Evolutionary conservation across 768 basidiomycete species (phyloP), one percentile per base, ranked within the genome.

Genomic region (Kwoniella dejecticola): DNA sequence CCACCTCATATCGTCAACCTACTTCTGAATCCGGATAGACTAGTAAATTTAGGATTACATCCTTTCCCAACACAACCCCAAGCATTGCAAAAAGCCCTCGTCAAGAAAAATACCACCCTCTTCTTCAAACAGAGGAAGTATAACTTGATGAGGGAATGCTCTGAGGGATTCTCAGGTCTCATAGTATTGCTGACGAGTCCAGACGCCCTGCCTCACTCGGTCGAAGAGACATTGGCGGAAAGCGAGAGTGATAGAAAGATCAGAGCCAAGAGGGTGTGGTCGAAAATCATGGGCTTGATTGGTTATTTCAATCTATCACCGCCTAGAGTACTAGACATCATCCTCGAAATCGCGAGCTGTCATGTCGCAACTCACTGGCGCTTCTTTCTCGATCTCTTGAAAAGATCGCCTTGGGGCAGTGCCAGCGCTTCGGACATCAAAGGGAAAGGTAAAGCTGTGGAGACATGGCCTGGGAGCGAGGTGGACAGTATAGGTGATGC

Each of bases 281-380:
- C 57, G 10, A 74, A 71, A 47, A 60, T 73, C 27, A 67, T 76
- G 61, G 90, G 55, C 86, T 31, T 74, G 13, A 74, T 74, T 27
- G 81, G 95, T 24, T 95, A 92, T 79, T 99, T 98, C 74, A 94
- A 98, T 78, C 83, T 99, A 36, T 92, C 96, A 76, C 96, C 96
- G 12, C 91, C 93, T 71, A 84, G 94, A 62, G 91, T 91, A 0
- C 83, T 98, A 63, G 96, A 99, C 77, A 82, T 98, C 62, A 88
- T 97, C 64, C 83, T 99, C 41, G 96, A 99, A 75, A 86, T 95
- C 6, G 85, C 97, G 66, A 89, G 89, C 4, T 84, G 86, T 55
- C 87, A 96, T 73, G 79, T 97, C 45, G 81, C 86, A 0, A 85
- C 88, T 0, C 92, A 97, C 73, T 88, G 89, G 79, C 83, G 83